Percentiles rank a stretch among this genome's conserved stretches.
Conservation (phyloP, 2,329 filamentous ascomycete genomes). For the Knoxdaviesia capensis region DNA sequence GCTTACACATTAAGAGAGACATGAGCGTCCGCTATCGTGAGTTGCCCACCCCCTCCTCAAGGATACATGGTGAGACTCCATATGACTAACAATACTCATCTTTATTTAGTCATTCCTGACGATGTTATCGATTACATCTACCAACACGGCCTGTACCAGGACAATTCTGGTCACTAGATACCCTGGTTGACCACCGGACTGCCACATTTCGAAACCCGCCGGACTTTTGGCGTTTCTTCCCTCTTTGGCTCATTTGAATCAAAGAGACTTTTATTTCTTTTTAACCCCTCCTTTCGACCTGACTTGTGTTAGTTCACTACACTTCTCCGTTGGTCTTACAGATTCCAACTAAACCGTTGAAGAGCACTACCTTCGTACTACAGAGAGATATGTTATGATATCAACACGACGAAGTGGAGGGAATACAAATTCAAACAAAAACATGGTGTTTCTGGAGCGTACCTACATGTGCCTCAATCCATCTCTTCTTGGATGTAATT, state of each 20-base stretch:
- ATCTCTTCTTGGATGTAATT: background rate
- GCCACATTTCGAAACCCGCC: background rate
- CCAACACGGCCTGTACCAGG: slow-evolving; percentile 42
- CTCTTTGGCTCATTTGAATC: too few relatives aligned
- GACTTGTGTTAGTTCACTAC: too few relatives aligned
- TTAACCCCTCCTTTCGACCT: too few relatives aligned
- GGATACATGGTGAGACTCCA: background rate
- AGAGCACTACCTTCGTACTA: too few relatives aligned
- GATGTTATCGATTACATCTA: slow-evolving; percentile 59
- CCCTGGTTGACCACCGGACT: slow-evolving; percentile 1
- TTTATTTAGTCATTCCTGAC: slow-evolving; percentile 29
- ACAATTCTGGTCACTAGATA: slow-evolving; percentile 9
- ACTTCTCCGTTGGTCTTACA: too few relatives aligned
- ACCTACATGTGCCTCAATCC: too few relatives aligned
- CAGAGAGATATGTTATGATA: too few relatives aligned
- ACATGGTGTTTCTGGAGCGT: too few relatives aligned
- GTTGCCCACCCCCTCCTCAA: slow-evolving; percentile 2
- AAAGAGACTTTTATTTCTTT: too few relatives aligned
- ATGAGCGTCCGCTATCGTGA: slow-evolving; percentile 58
- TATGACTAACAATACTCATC: slow-evolving; percentile 1
- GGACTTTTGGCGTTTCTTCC: background rate
- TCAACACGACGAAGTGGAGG: too few relatives aligned
- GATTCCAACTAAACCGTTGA: too few relatives aligned
- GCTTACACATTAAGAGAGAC: slow-evolving; percentile 57
- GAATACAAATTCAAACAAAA: too few relatives aligned